Percentiles rank a stretch among this genome's conserved stretches.
Evolutionary conservation across 768 basidiomycete genomes (phyloP).

Genomic region (Boletus patriciae): DNA sequence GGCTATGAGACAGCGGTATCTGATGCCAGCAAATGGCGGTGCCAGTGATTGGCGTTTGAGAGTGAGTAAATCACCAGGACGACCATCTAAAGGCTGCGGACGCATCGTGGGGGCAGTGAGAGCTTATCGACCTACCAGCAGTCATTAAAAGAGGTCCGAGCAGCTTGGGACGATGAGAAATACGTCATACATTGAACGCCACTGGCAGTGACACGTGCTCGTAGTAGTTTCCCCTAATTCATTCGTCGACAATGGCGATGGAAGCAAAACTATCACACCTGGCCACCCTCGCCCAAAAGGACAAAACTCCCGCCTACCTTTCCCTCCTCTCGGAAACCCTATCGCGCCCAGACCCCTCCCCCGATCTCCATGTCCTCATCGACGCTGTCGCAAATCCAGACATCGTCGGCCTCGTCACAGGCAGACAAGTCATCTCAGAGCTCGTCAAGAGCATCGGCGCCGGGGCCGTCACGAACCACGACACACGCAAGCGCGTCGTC

Average conservation of each 20-base stretch:
- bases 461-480: constrained; percentile 51
- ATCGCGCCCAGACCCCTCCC: constrained; percentile 47
- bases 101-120: constrained; percentile 4
- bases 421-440: constrained; percentile 83
- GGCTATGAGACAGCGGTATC: constrained; percentile 21
- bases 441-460: constrained; percentile 70
- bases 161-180: neutral
- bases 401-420: constrained; percentile 79
- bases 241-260: constrained; percentile 41
- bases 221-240: neutral
- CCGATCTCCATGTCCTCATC: constrained; percentile 69
- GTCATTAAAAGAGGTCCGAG: no score
- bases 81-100: constrained; percentile 14
- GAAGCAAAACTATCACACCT: constrained; percentile 65
- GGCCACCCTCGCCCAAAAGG: constrained; percentile 70
- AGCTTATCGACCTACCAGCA: neutral
- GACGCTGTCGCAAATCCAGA: constrained; percentile 84
- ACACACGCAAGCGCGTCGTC: constrained; percentile 69
- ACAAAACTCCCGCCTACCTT: constrained; percentile 76
- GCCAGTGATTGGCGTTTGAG: neutral
- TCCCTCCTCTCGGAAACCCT: constrained; percentile 67
- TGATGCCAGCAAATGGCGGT: constrained; percentile 1
- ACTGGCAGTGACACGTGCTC: no score
- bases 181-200: no score
- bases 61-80: constrained; percentile 31